These are phyloP conservation scores for Athelia psychrophila DNA, from an alignment of 1,284 basidiomycete genomes.

Conservation along the genomic window DNA sequence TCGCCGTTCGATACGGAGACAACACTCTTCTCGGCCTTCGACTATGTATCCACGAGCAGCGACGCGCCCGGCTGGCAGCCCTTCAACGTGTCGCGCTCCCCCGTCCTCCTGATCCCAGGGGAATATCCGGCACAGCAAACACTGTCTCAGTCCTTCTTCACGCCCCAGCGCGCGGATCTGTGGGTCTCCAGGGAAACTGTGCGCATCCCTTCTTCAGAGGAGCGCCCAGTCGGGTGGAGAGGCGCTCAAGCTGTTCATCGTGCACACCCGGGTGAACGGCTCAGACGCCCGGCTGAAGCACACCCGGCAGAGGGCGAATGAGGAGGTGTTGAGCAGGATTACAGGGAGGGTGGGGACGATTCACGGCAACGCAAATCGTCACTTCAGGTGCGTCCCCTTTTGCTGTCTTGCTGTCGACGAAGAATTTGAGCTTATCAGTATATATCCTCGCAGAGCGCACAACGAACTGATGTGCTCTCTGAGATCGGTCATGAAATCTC, in stretches of 20 bases:
- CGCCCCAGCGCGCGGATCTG: conserved; percentile 9
- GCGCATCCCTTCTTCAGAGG: neutral
- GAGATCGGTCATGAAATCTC: conserved; percentile 11
- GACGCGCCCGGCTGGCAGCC: too few species aligned
- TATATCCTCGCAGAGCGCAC: conserved; percentile 6
- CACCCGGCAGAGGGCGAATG: neutral
- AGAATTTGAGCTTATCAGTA: too few species aligned
- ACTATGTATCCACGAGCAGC: too few species aligned
- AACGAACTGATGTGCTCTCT: conserved; percentile 16
- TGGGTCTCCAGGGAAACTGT: conserved; percentile 13
- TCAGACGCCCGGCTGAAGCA: conserved; percentile 11
- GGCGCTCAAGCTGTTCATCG: conserved; percentile 4
- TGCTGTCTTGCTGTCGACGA: too few species aligned
- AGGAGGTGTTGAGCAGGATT: conserved; percentile 3
- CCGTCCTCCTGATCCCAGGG: too few species aligned
- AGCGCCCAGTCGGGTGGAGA: neutral
- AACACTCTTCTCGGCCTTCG: too few species aligned
- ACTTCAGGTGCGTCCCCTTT: conserved; percentile 6
- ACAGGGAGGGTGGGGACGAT: too few species aligned
- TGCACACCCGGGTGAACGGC: conserved; percentile 17
- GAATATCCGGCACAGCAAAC: neutral
- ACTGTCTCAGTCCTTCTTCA: neutral
- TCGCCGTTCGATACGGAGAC: too few species aligned
- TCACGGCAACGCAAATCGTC: neutral
- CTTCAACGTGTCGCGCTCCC: too few species aligned